These are phyloP conservation scores for Chalciporus piperatus DNA, from an alignment of 768 basidiomycete genomes.

Conservation along the genomic window DNA sequence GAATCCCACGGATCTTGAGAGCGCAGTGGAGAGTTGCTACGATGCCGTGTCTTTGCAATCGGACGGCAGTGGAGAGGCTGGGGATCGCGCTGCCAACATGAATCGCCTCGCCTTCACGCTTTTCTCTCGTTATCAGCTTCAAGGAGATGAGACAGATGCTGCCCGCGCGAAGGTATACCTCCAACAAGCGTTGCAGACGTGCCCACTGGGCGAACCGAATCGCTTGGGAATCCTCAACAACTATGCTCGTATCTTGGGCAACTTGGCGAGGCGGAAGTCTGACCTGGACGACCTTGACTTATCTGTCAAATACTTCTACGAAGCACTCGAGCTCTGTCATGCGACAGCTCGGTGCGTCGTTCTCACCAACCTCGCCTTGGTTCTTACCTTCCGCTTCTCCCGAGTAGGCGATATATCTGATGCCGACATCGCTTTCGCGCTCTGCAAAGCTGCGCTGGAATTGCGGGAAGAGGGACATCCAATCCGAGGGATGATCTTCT, in stretches of 20 bases:
- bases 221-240: constrained; percentile 12
- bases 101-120: constrained; percentile 15
- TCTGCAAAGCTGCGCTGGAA: constrained; percentile 11
- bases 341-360: constrained; percentile 6
- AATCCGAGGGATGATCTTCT: constrained; percentile 9
- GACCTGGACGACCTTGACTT: constrained; percentile 11
- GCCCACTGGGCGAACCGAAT: constrained; percentile 3
- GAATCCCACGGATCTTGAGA: constrained; percentile 21
- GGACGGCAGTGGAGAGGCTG: neutral
- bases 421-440: constrained; percentile 19
- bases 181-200: constrained; percentile 10
- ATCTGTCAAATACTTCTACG: constrained; percentile 16
- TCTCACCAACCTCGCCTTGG: constrained; percentile 10
- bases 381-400: constrained; percentile 8
- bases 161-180: constrained; percentile 16
- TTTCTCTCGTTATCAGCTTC: constrained; percentile 21
- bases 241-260: constrained; percentile 11
- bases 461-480: constrained; percentile 15
- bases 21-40: constrained; percentile 18
- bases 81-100: constrained; percentile 1
- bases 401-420: constrained; percentile 10
- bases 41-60: constrained; percentile 8
- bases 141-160: constrained; percentile 15
- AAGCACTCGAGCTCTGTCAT: constrained; percentile 16
- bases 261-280: constrained; percentile 4